Base-by-base conservation (phyloP, 805 yeast species). In the Saccharomycodes ludwigii region DNA sequence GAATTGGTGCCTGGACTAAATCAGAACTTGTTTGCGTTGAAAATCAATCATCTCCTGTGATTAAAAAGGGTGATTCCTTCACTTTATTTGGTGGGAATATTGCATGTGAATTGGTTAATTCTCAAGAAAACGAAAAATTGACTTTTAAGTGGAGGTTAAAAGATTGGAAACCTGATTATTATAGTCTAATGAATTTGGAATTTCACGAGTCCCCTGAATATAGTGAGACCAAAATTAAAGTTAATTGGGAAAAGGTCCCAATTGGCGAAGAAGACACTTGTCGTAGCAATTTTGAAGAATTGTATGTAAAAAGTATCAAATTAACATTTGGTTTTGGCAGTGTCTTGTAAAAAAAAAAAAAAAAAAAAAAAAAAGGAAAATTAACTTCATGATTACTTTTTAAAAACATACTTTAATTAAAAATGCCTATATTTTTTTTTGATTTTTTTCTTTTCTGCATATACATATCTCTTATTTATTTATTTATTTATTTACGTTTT, bases 291-390 rank as follows among this genome's bases (percentile, higher is more conserved):
- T 88, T 91, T 50, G 83, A 84, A 46, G 84, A 82, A 39, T 82
- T 85, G 58, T 91, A 91, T 52, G 75, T 91, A 31, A 76, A 78
- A 57, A 72, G 94, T 5, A 88, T 91, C 49, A 91, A 85, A 61
- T 52, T 83, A 26, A 79, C 95, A 0, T 91, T 91, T 56, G 98
- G 98, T 1, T 86, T 82, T 54, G 97, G 97, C 12, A 82, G 91
- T n/a, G 93, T 84, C 10, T 62, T 84, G 44, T 83, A 60, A 37
- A 26, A 3, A 3, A 4, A 20, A 10, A 16, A n/a, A 20, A 14
- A 3, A 11, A 12, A 25, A 12, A n/a, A 60, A 37, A 26, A 3
- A 3, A 4, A 20, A 10, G 13, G 11, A 20, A 14, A 3, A 11
- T 17, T 21, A 12, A 13, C 16, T 21, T 16, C 27, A 18, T 13